Evolutionary conservation across 331 rosid species (phyloP).

Genomic region (Acacia concinna): DNA sequence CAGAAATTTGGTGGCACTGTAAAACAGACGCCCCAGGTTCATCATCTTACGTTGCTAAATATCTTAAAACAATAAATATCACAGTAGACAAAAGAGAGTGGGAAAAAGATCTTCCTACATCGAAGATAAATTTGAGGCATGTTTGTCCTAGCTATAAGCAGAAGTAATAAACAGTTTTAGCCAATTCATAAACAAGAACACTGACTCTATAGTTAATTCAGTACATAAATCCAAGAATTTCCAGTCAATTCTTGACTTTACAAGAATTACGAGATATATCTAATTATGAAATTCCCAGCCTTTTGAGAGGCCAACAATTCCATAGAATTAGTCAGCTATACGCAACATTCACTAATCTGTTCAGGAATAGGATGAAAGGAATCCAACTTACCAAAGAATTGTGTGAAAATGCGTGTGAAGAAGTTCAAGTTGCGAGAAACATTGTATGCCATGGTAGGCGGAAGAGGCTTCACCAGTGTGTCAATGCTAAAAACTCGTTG

Average conservation of each 20-base stretch:
- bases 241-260: neutral
- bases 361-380: slow-evolving; percentile 8
- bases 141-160: neutral
- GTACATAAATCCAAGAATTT: neutral
- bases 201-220: neutral
- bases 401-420: slow-evolving; percentile 97
- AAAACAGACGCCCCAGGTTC: neutral
- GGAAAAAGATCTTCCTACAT: neutral
- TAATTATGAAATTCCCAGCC: neutral
- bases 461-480: slow-evolving; percentile 92
- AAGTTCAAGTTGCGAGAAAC: slow-evolving; percentile 90
- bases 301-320: neutral
- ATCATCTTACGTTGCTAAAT: neutral
- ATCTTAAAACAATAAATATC: neutral
- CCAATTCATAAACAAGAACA: neutral
- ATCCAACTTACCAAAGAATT: slow-evolving; percentile 78
- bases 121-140: neutral
- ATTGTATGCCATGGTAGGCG: slow-evolving; percentile 77
- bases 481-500: slow-evolving; percentile 91
- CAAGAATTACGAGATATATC: neutral
- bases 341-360: slow-evolving; percentile 13
- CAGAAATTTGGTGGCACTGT: neutral
- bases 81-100: neutral
- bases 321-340: neutral
- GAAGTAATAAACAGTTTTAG: neutral